These are phyloP conservation scores for Penicillium nucicola DNA, from an alignment of 495 filamentous ascomycete species.

Conservation along the genomic window DNA sequence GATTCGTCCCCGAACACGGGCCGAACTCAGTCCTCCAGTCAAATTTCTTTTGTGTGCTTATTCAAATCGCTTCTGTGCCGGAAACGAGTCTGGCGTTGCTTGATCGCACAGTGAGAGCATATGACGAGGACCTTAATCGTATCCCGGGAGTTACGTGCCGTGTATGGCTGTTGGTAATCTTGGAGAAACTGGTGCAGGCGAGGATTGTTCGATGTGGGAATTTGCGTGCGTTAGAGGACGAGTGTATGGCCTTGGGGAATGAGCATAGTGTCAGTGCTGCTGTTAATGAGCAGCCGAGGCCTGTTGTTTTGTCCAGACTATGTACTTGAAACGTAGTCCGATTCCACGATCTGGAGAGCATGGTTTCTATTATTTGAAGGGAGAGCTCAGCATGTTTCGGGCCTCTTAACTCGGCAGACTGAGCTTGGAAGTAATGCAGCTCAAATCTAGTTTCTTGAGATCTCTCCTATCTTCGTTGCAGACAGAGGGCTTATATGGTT, in stretches of 20 bases:
- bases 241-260: constrained; percentile 12
- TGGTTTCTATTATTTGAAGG: too few species aligned
- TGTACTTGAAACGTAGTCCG: constrained; percentile 4
- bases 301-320: constrained; percentile 8
- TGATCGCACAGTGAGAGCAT: constrained; percentile 14
- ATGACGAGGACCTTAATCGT: constrained; percentile 12
- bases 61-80: constrained; percentile 5
- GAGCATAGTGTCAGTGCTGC: constrained; percentile 9
- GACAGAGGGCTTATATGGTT: too few species aligned
- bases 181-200: constrained; percentile 9
- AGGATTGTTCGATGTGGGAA: constrained; percentile 9
- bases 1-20: constrained; percentile 21
- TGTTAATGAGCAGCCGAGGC: constrained; percentile 9
- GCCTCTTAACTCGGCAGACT: too few species aligned
- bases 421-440: too few species aligned
- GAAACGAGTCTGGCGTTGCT: neutral
- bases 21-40: constrained; percentile 14
- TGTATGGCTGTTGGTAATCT: constrained; percentile 14
- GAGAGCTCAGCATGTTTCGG: too few species aligned
- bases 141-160: constrained; percentile 19
- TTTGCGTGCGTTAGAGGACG: constrained; percentile 6
- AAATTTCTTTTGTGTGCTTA: constrained; percentile 15
- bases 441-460: too few species aligned
- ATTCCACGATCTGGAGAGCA: too few species aligned
- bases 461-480: too few species aligned